phyloP scores from a whole-genome alignment of 1,284 basidiomycete genomes.

The Cutaneotrichosporon dermatis region DNA sequence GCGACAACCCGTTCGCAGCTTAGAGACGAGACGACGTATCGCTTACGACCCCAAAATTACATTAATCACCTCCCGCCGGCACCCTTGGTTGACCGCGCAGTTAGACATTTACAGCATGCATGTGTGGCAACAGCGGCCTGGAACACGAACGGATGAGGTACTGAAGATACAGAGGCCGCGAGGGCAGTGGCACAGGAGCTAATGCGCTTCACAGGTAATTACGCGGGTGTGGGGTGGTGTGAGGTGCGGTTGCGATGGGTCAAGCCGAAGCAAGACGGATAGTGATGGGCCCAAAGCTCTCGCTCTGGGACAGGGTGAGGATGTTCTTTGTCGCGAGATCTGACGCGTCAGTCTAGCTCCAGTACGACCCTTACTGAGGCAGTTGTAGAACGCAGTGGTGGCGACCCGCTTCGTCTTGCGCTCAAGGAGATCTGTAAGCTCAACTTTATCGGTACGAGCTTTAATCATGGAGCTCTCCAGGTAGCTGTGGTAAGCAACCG shows the following conservation, averaged over 20 bases:
- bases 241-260: too few relatives aligned
- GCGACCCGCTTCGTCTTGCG: conserved; percentile 24
- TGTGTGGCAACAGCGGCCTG: background rate
- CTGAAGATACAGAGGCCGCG: background rate
- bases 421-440: conserved; percentile 52
- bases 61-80: background rate
- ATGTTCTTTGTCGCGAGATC: conserved; percentile 40
- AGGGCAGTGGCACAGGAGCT: too few relatives aligned
- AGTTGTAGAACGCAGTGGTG: conserved; percentile 40
- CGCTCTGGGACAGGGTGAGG: conserved; percentile 27
- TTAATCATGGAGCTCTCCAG: conserved; percentile 26
- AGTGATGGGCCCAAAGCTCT: conserved; percentile 19
- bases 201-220: too few relatives aligned
- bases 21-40: too few relatives aligned
- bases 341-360: conserved; percentile 4
- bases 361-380: conserved; percentile 29
- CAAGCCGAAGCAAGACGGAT: conserved; percentile 17
- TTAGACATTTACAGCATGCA: conserved; percentile 5
- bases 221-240: too few relatives aligned
- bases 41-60: too few relatives aligned
- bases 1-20: too few relatives aligned
- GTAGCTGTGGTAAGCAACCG: conserved; percentile 16
- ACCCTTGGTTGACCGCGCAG: background rate
- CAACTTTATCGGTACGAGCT: conserved; percentile 58
- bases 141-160: background rate